Evolutionary conservation across 768 basidiomycete genomes (phyloP), one percentile per base, ranked within the genome.

Genomic region (Pleurotus sapidus): DNA sequence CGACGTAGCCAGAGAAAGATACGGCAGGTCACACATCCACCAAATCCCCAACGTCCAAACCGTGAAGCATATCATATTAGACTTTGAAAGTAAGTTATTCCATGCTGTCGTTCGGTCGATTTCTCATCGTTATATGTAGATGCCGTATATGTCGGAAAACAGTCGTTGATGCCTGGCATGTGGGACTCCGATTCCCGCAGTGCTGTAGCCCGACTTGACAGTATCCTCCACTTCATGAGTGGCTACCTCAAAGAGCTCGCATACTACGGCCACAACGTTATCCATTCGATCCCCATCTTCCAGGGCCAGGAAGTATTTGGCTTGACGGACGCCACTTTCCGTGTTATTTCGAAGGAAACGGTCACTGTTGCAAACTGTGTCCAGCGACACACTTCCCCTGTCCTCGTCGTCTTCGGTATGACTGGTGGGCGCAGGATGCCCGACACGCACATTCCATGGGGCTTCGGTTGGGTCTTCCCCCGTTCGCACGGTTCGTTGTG

Each of bases 71-170:
- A 49, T 64, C 37, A 30, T 49, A 34, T 51, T 64, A n/a, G 63
- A 64, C 51, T 60, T 64, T 46, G 55, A 23, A 11, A 55, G 63
- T 62, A 58, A 9, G 63, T 1, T 43, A 39, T 30, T 30, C 27
- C 27, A 30, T 6, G 27, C 27, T 30, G 27, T 30, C 27, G 6
- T 30, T 30, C 27, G 5, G 27, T 30, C 27, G 27, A 30, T 30
- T 30, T 30, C 27, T 30, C 27, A 30, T 8, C 27, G 27, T 5
- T 30, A 20, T 27, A 17, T 11, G 37, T 39, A 38, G 43, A 56
- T 57, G 63, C 60, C 24, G 58, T 53, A 24, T 50, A 59, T 48
- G 57, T 64, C 37, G 54, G 56, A 24, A 59, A 60, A 27, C 58
- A 62, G 30, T 64, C 63, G 34, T 54, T 58, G 45, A 53, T 59